Evolutionary conservation across 2,329 filamentous ascomycete genomes (phyloP).

Genomic region (Biscogniauxia mediterranea): DNA sequence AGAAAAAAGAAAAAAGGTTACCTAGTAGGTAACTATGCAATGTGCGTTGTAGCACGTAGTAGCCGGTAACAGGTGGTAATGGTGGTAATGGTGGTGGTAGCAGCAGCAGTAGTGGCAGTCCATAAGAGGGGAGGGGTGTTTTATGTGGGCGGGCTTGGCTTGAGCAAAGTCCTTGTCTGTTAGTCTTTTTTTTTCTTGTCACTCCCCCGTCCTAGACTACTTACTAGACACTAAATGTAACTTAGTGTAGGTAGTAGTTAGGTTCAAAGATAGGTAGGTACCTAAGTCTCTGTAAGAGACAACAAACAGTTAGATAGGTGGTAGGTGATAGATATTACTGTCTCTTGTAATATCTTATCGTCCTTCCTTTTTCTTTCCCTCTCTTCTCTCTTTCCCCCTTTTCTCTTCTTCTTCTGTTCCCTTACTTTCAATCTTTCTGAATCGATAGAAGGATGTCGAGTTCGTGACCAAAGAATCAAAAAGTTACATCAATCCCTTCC

Average conservation of each 20-base stretch:
- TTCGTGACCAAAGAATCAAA: neutral
- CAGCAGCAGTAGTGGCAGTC: neutral
- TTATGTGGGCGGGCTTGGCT: neutral
- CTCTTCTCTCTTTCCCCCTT: too few relatives aligned
- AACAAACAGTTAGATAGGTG: too few relatives aligned
- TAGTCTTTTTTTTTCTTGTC: neutral
- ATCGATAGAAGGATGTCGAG: neutral
- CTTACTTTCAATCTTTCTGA: neutral
- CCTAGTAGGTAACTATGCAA: neutral
- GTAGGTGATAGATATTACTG: too few relatives aligned
- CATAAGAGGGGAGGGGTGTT: neutral
- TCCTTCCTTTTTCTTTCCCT: too few relatives aligned
- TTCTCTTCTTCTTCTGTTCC: neutral
- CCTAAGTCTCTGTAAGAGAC: too few relatives aligned
- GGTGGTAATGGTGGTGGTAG: neutral
- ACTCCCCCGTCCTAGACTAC: constrained; percentile 1
- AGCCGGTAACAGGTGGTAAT: neutral
- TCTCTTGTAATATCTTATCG: too few relatives aligned
- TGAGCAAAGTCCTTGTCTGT: too few relatives aligned
- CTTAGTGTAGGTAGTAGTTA: neutral
- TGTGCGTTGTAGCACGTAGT: neutral
- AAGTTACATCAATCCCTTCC: constrained; percentile 12
- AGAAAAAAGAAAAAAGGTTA: constrained; percentile 1
- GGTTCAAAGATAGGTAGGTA: neutral
- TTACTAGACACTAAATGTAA: neutral